These are phyloP conservation scores for Hypoxylon sp. DNA, from an alignment of 2,329 filamentous ascomycete species.

Conservation along the genomic window DNA sequence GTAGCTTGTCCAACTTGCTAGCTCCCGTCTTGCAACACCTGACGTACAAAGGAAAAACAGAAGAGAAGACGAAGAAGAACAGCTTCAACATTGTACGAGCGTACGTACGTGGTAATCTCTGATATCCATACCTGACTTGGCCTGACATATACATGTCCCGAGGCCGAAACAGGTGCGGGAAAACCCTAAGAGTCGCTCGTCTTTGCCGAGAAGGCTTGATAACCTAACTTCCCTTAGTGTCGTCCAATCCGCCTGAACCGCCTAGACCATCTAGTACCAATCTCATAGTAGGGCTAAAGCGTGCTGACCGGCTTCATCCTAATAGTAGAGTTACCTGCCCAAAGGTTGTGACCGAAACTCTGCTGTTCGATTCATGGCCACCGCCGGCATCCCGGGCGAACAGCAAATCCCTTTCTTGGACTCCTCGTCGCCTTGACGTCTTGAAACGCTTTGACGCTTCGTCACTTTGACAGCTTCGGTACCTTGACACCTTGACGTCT, in stretches of 20 bases:
- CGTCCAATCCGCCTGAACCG: background rate
- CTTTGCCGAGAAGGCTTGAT: background rate
- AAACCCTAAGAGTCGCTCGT: background rate
- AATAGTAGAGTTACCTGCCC: conserved; percentile 9
- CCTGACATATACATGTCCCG: background rate
- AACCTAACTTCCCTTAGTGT: background rate
- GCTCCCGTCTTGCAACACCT: background rate
- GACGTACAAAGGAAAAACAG: background rate
- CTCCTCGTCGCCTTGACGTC: no score
- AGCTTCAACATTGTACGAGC: no score
- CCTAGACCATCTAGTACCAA: conserved; percentile 7
- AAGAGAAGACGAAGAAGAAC: no score
- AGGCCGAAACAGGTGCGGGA: background rate
- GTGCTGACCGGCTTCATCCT: conserved; percentile 20
- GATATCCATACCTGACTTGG: background rate
- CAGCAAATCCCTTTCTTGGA: no score
- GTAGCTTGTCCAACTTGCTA: background rate
- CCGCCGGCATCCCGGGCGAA: background rate
- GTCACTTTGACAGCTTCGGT: no score
- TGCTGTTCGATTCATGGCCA: conserved; percentile 28
- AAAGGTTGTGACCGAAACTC: conserved; percentile 10
- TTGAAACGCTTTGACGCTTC: no score
- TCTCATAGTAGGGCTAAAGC: conserved; percentile 8
- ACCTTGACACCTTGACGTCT: background rate
- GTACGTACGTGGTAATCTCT: background rate